Evolutionary conservation across 768 basidiomycete species (phyloP), one percentile per base, ranked within the genome.

Genomic region (Leccinellum luteum): DNA sequence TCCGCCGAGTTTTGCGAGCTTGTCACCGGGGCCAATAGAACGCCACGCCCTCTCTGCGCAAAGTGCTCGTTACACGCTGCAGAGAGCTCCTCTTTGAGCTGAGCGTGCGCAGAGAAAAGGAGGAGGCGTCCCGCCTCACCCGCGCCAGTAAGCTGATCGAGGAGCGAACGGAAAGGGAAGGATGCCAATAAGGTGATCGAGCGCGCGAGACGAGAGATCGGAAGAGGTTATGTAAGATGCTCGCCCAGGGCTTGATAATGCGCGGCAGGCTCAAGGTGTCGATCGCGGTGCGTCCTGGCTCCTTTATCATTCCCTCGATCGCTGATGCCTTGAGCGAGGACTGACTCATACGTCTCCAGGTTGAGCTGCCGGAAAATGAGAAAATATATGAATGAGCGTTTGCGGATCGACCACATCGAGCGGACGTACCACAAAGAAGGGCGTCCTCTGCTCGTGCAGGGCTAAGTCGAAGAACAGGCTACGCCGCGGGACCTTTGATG

Each of bases 361-460:
- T 96, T 34, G 87, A 93, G 63, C 94, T 97, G 69, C 81, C 98
- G 45, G 97, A 97, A 77, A 97, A n/a, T n/a, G n/a, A n/a, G n/a
- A n/a, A n/a, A n/a, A n/a, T n/a, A n/a, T n/a, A n/a, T n/a, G n/a
- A n/a, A n/a, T n/a, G n/a, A n/a, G n/a, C n/a, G n/a, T n/a, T n/a
- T n/a, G n/a, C n/a, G n/a, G n/a, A n/a, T n/a, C n/a, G n/a, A n/a
- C n/a, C n/a, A 96, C n/a, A 41, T 78, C 92, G 61, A 81, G 80
- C 56, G 90, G 94, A 65, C 83, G 89, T 91, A 88, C 75, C 89
- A 96, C 64, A 93, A 94, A 72, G 94, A 94, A 50, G 96, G 98
- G 70, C 82, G 86, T 6, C 90, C 94, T 0, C 79, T 98, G 3
- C 81, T 98, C 45, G 83, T 81, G 1, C 78, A 89, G 63, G 97